Percentiles rank a stretch among this genome's conserved stretches.
These are phyloP conservation scores for Fistulifera pelliculosa DNA, from an alignment of 108 stramenopile genomes.

Conservation along the genomic window DNA sequence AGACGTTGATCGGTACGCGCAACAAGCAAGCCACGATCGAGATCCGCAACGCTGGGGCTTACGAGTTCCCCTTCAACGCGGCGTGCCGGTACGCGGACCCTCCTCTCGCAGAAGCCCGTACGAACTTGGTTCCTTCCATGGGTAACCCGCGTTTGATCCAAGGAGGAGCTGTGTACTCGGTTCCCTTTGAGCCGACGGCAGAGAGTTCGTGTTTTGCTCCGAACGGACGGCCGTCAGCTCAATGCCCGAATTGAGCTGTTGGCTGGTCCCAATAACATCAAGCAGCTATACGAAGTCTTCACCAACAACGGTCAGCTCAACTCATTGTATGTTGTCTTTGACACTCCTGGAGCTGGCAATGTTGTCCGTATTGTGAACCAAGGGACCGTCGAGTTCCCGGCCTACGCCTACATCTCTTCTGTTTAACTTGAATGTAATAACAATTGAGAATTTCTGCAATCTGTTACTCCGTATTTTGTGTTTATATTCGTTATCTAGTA, in stretches of 20 bases:
- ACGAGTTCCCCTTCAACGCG: conserved; percentile 25
- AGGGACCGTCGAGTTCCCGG: conserved; percentile 63
- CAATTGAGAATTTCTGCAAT: too few relatives aligned
- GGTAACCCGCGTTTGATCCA: conserved; percentile 5
- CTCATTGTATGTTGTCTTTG: conserved; percentile 39
- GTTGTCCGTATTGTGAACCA: conserved; percentile 70
- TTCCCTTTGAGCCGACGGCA: conserved; percentile 34
- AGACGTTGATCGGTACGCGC: conserved; percentile 53
- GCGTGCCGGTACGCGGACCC: conserved; percentile 25
- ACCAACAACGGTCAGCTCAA: conserved; percentile 41
- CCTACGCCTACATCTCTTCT: conserved; percentile 37
- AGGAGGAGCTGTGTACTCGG: conserved; percentile 19
- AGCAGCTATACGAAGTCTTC: conserved; percentile 25
- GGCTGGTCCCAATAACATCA: conserved; percentile 14
- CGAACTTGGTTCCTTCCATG: conserved; percentile 25
- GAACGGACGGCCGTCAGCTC: conserved; percentile 25
- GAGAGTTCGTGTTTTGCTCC: conserved; percentile 34
- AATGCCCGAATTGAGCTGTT: conserved; percentile 16
- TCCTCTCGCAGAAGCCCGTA: conserved; percentile 27
- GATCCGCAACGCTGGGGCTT: conserved; percentile 38
- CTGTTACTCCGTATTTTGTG: too few relatives aligned
- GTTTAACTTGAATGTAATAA: too few relatives aligned
- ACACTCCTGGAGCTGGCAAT: conserved; percentile 49
- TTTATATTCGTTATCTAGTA: too few relatives aligned
- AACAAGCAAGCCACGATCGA: conserved; percentile 34